Conservation (phyloP, 2,329 filamentous ascomycete species). For the Fusarium solani-melongenae region DNA sequence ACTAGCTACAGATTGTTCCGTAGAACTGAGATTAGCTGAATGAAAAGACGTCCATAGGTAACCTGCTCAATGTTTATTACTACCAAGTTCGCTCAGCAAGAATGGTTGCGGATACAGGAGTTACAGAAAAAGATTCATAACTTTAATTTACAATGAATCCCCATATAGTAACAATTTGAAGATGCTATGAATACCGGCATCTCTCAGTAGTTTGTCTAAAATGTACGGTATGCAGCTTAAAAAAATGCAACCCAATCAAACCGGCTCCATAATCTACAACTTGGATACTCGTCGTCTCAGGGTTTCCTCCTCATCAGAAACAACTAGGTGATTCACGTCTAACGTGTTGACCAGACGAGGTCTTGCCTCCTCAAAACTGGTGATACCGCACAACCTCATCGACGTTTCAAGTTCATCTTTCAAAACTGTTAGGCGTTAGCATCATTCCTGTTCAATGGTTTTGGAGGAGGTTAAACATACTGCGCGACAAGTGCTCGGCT, state of each 20-base stretch:
- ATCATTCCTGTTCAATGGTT: not conserved
- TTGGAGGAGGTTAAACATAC: constrained; percentile 51
- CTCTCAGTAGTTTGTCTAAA: not conserved
- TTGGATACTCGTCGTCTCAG: not conserved
- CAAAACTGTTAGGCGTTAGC: constrained; percentile 21
- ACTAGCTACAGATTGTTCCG: not conserved
- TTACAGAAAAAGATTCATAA: not conserved
- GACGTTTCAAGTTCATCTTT: constrained; percentile 42
- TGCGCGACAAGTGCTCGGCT: constrained; percentile 62
- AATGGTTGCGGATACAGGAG: not conserved
- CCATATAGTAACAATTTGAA: not conserved
- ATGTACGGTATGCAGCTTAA: not conserved
- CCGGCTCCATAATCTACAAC: not conserved
- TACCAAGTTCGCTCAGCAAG: not conserved
- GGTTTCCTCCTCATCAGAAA: constrained; percentile 1
- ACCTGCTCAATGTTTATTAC: not conserved
- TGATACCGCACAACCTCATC: constrained; percentile 41
- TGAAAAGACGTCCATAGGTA: not conserved
- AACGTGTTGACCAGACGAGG: constrained; percentile 39
- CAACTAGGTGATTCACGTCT: constrained; percentile 42
- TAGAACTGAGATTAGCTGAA: not conserved
- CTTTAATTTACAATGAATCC: not conserved
- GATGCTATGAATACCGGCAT: not conserved
- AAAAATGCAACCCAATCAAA: not conserved
- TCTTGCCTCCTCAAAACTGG: constrained; percentile 28